Evolutionary conservation across 2,329 filamentous ascomycete genomes (phyloP).

Genomic region (Hypoxylon sp.): DNA sequence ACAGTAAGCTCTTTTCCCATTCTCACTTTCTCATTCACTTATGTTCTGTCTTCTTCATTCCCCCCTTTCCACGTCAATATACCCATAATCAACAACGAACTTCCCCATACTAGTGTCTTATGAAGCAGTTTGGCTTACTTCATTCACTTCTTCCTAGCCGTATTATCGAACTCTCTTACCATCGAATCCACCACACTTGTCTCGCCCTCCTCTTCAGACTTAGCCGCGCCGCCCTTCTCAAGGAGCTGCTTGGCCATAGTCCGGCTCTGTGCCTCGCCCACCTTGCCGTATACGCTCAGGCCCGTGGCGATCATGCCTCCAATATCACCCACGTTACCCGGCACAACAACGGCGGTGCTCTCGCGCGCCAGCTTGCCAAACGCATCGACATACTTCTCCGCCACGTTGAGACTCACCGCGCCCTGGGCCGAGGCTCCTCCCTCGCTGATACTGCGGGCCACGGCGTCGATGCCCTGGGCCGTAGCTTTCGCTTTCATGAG

Average conservation of each 20-base stretch:
- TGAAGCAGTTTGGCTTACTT: background rate
- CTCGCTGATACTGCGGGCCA: conserved; percentile 80
- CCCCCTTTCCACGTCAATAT: background rate
- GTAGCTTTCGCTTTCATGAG: conserved; percentile 87
- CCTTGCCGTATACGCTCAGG: conserved; percentile 94
- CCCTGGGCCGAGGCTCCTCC: conserved; percentile 83
- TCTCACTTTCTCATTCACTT: background rate
- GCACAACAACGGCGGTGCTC: conserved; percentile 94
- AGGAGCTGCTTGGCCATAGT: conserved; percentile 71
- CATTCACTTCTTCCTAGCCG: conserved; percentile 47
- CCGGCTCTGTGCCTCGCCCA: conserved; percentile 83
- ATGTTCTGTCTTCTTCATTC: background rate
- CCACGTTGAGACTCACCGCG: conserved; percentile 88
- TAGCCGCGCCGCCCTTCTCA: conserved; percentile 52
- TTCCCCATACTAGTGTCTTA: background rate
- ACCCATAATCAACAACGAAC: background rate
- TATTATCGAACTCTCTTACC: conserved; percentile 55
- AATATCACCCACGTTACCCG: conserved; percentile 96
- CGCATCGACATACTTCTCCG: conserved; percentile 98
- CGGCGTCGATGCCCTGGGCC: conserved; percentile 87
- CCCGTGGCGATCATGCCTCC: conserved; percentile 97
- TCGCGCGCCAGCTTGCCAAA: conserved; percentile 94
- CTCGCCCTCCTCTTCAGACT: conserved; percentile 44
- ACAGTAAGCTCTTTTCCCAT: conserved; percentile 24
- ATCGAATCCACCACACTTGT: conserved; percentile 52